These are phyloP conservation scores for Podospora tetraspora DNA, from an alignment of 495 filamentous ascomycete species.

Conservation along the genomic window DNA sequence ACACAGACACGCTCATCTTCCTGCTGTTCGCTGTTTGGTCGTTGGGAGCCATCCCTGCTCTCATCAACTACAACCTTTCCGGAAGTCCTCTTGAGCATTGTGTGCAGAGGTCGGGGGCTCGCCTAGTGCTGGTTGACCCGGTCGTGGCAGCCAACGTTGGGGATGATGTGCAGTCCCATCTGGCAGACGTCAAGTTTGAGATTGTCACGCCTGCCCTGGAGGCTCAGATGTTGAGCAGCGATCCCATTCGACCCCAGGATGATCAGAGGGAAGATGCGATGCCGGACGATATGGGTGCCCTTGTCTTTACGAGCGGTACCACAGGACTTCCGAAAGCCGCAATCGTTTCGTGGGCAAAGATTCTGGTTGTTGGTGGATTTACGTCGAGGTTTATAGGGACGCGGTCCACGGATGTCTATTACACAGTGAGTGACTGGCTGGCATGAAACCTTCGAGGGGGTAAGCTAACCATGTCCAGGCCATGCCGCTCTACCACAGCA, in stretches of 20 bases:
- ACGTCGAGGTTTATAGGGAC: constrained; percentile 53
- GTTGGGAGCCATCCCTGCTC: constrained; percentile 82
- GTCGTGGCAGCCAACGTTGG: constrained; percentile 51
- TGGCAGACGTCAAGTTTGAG: constrained; percentile 51
- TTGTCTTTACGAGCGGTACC: constrained; percentile 85
- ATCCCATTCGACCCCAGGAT: constrained; percentile 60
- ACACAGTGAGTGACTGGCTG: constrained; percentile 52
- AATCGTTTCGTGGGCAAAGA: constrained; percentile 74
- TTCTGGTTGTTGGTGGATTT: constrained; percentile 49
- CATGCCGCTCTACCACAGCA: constrained; percentile 94
- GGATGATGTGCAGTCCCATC: constrained; percentile 39
- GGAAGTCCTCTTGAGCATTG: constrained; percentile 76
- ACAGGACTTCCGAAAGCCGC: constrained; percentile 91
- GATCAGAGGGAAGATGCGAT: constrained; percentile 47
- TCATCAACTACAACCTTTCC: constrained; percentile 88
- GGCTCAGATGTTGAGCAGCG: constrained; percentile 50
- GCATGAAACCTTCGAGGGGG: too few species aligned
- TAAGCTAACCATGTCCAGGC: constrained; percentile 47
- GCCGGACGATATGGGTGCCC: constrained; percentile 56
- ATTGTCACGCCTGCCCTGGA: constrained; percentile 61
- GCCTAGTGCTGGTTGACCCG: constrained; percentile 70
- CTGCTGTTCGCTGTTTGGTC: constrained; percentile 83
- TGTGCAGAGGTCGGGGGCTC: constrained; percentile 62
- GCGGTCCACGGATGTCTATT: constrained; percentile 61
- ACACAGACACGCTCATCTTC: constrained; percentile 77